A percentile compares a stretch with the other conserved stretches of the same genome.
Conservation (phyloP, 495 filamentous ascomycete species). For the Xanthoparmelia taractica region DNA sequence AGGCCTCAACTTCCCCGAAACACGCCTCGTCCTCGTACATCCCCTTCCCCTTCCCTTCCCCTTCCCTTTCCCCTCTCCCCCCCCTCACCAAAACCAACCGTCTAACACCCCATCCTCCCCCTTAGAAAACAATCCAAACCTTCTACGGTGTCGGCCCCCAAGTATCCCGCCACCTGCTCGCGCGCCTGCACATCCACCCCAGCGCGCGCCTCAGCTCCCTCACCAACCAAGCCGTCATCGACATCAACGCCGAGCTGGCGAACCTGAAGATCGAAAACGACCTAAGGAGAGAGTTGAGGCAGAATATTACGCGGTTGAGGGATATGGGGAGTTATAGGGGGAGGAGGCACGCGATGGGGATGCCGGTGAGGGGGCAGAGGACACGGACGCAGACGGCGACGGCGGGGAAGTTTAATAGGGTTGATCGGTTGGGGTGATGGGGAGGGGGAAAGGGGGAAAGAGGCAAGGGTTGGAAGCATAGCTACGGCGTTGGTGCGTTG, state of each 20-base stretch:
- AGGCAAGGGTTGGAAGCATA: background rate
- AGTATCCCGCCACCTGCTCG: slow-evolving; percentile 64
- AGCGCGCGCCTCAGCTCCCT: slow-evolving; percentile 67
- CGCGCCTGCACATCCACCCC: slow-evolving; percentile 79
- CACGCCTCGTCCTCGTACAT: slow-evolving; percentile 70
- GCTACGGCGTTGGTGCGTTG: background rate
- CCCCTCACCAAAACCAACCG: slow-evolving; percentile 4
- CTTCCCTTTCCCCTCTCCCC: slow-evolving; percentile 16
- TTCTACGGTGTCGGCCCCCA: slow-evolving; percentile 87
- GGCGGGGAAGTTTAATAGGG: slow-evolving; percentile 68
- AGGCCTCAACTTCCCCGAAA: slow-evolving; percentile 76
- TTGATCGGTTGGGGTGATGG: slow-evolving; percentile 52
- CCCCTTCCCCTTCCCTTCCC: too few species aligned
- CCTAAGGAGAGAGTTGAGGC: slow-evolving; percentile 60
- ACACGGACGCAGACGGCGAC: slow-evolving; percentile 78
- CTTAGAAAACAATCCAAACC: slow-evolving; percentile 69
- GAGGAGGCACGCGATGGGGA: slow-evolving; percentile 77
- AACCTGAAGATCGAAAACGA: slow-evolving; percentile 94
- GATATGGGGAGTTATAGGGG: slow-evolving; percentile 91
- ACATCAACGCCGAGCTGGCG: slow-evolving; percentile 75
- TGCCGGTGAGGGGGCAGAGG: slow-evolving; percentile 81
- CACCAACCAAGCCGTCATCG: slow-evolving; percentile 60
- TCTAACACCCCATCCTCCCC: slow-evolving; percentile 18
- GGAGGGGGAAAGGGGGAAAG: background rate
- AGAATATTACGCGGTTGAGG: slow-evolving; percentile 78